Evolutionary conservation across 306 rosid genomes (phyloP), one percentile per base, ranked within the genome.

Genomic region (Ammopiptanthus mongolicus): DNA sequence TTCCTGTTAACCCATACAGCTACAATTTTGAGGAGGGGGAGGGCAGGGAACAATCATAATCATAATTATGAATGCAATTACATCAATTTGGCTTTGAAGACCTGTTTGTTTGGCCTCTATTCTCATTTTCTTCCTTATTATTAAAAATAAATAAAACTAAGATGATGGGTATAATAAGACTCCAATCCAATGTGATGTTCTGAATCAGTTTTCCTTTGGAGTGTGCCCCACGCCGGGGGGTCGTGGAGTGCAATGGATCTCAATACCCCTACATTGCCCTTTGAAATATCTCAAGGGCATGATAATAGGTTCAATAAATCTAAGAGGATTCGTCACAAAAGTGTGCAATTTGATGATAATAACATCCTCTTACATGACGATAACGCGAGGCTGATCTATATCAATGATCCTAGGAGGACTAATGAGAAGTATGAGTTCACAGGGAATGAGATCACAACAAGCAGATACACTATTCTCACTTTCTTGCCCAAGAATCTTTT

Each of bases 401-500:
- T 92, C 22, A 80, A 87, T 71, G 93, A 92, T 61, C 91, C 97
- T 0, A 65, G 23, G 77, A 88, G 42, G 80, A 88, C 96, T 19
- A 90, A 92, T 58, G 88, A 88, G 66, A 87, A 78, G 61, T 90
- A 84, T 69, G 92, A 92, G 85, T 90, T 90, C 79, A 37, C 93
- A 0, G 87, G 93, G 75, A 92, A 92, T 81, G 88, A 84, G 79
- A 85, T 92, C 18, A 80, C 79, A 48, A 92, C 97, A 12, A 84
- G 91, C 82, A 88, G 56, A 85, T 92, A 92, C 87, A 85, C 93
- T 22, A 11, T 92, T 17, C 46, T 92, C 63, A 92, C 93, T 17
- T 92, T 92, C 84, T 80, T 92, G 73, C 97, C 96, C 17, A 86
- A 87, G 83, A 92, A 90, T 77, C 73, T 92, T 17, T 92, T 92